These are phyloP conservation scores for Aspergillus sp. DNA, from an alignment of 2,329 filamentous ascomycete species.

Conservation along the genomic window DNA sequence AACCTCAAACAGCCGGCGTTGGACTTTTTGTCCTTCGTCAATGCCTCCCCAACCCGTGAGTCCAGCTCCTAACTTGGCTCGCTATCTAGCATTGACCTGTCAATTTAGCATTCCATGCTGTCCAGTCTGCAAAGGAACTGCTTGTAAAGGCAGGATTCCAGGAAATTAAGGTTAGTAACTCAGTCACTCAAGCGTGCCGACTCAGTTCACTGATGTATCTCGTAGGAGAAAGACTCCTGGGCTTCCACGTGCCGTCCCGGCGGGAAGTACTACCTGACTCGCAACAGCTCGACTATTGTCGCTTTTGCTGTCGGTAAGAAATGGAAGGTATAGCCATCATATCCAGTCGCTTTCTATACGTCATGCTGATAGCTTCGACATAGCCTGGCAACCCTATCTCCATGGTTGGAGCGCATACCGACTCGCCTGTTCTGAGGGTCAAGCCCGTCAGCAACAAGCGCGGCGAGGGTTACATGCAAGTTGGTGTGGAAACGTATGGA, in stretches of 20 bases:
- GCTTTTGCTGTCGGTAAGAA: constrained; percentile 87
- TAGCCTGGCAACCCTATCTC: constrained; percentile 79
- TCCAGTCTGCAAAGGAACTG: constrained; percentile 71
- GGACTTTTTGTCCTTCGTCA: constrained; percentile 91
- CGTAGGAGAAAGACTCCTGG: constrained; percentile 82
- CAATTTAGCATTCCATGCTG: constrained; percentile 82
- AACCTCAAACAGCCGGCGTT: constrained; percentile 52
- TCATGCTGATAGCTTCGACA: neutral
- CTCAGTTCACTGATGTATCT: neutral
- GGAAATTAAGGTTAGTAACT: constrained; percentile 63
- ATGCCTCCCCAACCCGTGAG: constrained; percentile 89
- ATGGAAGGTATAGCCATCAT: constrained; percentile 60
- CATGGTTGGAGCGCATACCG: constrained; percentile 95
- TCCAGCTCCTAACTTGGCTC: neutral
- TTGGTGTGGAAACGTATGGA: constrained; percentile 95
- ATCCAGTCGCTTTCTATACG: neutral
- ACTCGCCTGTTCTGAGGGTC: constrained; percentile 85
- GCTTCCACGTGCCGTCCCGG: constrained; percentile 73
- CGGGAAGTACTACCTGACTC: constrained; percentile 94
- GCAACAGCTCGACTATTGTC: constrained; percentile 87
- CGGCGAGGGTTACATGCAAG: constrained; percentile 82
- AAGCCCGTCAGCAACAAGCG: constrained; percentile 93
- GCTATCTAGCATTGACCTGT: neutral
- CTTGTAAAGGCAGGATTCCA: constrained; percentile 82
- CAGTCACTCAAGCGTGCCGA: neutral